phyloP scores from a whole-genome alignment of 306 rosid species.

The Ormosia semicastrata region DNA sequence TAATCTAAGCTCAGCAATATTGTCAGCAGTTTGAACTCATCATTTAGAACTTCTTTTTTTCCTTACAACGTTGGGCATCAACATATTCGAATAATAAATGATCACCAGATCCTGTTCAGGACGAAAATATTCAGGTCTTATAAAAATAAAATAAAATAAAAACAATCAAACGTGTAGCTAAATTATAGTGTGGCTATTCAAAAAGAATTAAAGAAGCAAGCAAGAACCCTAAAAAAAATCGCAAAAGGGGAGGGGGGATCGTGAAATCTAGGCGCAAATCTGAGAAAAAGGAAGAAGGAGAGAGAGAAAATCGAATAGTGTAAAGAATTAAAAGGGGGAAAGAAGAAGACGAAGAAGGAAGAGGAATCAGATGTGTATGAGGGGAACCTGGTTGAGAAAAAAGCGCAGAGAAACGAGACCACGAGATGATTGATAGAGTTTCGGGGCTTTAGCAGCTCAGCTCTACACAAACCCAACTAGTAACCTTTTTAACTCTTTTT shows the following conservation, averaged over 20 bases:
- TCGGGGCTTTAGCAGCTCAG: conserved; percentile 12
- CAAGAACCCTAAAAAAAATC: conserved; percentile 24
- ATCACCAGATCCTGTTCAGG: background rate
- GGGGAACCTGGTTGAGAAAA: conserved; percentile 40
- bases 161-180: background rate
- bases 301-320: background rate
- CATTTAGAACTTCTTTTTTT: background rate
- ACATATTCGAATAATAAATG: background rate
- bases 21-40: background rate
- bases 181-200: background rate
- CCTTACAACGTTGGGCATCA: background rate
- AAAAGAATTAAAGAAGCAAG: background rate
- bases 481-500: background rate
- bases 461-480: background rate
- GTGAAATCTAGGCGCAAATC: conserved; percentile 5
- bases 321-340: background rate
- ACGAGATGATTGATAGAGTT: background rate
- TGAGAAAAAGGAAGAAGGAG: background rate
- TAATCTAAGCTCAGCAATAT: background rate
- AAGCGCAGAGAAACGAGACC: background rate
- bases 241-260: background rate
- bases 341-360: background rate
- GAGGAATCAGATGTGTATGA: background rate
- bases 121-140: background rate
- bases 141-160: background rate